Percentiles rank a stretch among this genome's conserved stretches.
These are phyloP conservation scores for Aspergillus viridinutans DNA, from an alignment of 2,329 filamentous ascomycete genomes.

Conservation along the genomic window DNA sequence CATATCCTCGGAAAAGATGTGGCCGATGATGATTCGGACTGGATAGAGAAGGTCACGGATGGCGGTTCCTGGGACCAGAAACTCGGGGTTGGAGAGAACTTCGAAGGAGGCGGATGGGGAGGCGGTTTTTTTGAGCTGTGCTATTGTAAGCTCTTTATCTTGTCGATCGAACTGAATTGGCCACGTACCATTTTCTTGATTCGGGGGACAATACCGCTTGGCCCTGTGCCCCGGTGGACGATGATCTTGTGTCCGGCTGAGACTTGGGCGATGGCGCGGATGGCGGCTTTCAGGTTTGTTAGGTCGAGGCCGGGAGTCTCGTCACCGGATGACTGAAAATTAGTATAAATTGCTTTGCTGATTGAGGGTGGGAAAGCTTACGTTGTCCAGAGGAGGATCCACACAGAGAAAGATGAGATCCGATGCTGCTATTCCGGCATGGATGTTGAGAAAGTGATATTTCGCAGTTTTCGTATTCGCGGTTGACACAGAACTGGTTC, in stretches of 20 bases:
- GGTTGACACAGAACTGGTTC: not conserved
- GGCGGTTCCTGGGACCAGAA: constrained; percentile 13
- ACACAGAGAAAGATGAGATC: constrained; percentile 17
- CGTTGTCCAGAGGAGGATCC: not conserved
- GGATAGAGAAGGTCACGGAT: constrained; percentile 13
- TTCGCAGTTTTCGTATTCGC: constrained; percentile 9
- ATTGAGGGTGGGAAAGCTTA: not conserved
- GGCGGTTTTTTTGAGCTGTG: constrained; percentile 10
- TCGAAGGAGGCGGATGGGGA: constrained; percentile 16
- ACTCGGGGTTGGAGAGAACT: constrained; percentile 18
- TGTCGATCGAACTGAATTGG: too few species aligned
- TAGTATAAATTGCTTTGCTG: not conserved
- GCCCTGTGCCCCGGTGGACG: constrained; percentile 15
- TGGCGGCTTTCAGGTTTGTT: constrained; percentile 3
- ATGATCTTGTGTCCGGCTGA: constrained; percentile 18
- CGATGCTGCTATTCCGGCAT: constrained; percentile 11
- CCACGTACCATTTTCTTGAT: constrained; percentile 13
- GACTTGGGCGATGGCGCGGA: constrained; percentile 15
- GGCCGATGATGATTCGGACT: constrained; percentile 16
- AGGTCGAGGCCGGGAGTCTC: constrained; percentile 2
- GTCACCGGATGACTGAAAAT: not conserved
- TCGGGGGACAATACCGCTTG: constrained; percentile 12
- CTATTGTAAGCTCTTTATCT: not conserved
- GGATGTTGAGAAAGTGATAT: constrained; percentile 18
- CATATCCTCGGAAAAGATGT: constrained; percentile 13